A percentile compares a stretch with the other conserved stretches of the same genome.
These are phyloP conservation scores for Aspergillus ibericus DNA, from an alignment of 2,329 filamentous ascomycete genomes.

Conservation along the genomic window DNA sequence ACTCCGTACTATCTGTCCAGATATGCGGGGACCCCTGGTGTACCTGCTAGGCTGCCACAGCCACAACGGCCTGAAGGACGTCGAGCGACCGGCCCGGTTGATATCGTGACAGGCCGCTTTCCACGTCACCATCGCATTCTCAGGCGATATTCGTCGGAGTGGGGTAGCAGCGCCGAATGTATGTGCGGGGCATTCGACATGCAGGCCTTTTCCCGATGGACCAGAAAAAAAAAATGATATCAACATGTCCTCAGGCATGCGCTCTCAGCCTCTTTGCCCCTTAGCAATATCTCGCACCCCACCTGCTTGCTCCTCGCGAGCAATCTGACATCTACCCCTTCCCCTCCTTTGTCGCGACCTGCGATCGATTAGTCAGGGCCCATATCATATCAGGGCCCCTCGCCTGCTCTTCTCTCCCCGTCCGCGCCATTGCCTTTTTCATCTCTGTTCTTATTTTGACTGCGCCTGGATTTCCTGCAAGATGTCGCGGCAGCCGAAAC, in stretches of 20 bases:
- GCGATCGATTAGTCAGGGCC: slow-evolving; percentile 10
- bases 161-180: slow-evolving; percentile 22
- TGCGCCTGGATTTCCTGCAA: slow-evolving; percentile 7
- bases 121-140: slow-evolving; percentile 32
- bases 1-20: slow-evolving; percentile 9
- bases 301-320: slow-evolving; percentile 16
- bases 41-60: slow-evolving; percentile 27
- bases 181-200: slow-evolving; percentile 28
- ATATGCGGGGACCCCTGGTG: slow-evolving; percentile 13
- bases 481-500: slow-evolving; percentile 46
- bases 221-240: slow-evolving; percentile 30
- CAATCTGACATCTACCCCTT: slow-evolving; percentile 15
- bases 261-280: slow-evolving; percentile 19
- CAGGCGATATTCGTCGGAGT: slow-evolving; percentile 21
- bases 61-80: slow-evolving; percentile 25
- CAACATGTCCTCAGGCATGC: slow-evolving; percentile 14
- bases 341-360: slow-evolving; percentile 11
- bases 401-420: neutral
- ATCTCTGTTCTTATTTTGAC: slow-evolving; percentile 4
- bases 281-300: slow-evolving; percentile 19
- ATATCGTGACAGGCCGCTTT: slow-evolving; percentile 30
- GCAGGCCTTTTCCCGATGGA: slow-evolving; percentile 15
- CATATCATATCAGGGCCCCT: neutral
- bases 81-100: slow-evolving; percentile 28
- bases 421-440: slow-evolving; percentile 6